Evolutionary conservation across 2,329 filamentous ascomycete species (phyloP), one percentile per base, ranked within the genome.

Genomic region (Ascochyta lentis): DNA sequence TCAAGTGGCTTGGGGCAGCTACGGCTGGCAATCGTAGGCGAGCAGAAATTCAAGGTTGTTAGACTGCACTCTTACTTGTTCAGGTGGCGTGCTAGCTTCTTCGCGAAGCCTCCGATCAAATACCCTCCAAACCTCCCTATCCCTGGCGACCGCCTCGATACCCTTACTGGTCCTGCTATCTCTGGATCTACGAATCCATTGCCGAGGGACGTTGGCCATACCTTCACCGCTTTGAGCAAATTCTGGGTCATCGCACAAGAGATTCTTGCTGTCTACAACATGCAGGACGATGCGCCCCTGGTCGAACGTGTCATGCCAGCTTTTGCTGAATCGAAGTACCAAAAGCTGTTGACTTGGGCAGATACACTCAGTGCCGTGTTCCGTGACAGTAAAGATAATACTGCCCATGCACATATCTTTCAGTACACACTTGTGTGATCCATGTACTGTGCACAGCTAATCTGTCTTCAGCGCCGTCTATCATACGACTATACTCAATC

Each of bases 1-100:
- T 26, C 46, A 54, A 10, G 45, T 54, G 6, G 49, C 45, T 9
- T 58, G 46, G 50, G 46, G 49, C 13, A 46, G 33, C 16, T 54
- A 39, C 31, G 46, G 41, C 44, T 58, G 46, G 34, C 46, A 49
- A 46, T 44, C 44, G 55, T 54, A 54, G 31, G 42, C 27, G 23
- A 27, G 24, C 34, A 24, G 39, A 24, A 24, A 33, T 16, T 29
- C 6, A 33, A 38, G 22, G 23, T 13, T 41, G 6, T 22, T 31
- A 31, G 40, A 37, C 44, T 24, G 38, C 31, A 58, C 39, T 40
- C 44, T 49, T 40, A 49, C 34, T 37, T 12, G 40, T 46, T 37
- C 35, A 50, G 55, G 26, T 38, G 23, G 6, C 16, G 24, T 24
- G 54, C 44, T n/a, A 42, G 44, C 42, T 48, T 54, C 31, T 58